Base-by-base conservation (phyloP, 768 basidiomycete species). In the Baorangia bicolor region DNA sequence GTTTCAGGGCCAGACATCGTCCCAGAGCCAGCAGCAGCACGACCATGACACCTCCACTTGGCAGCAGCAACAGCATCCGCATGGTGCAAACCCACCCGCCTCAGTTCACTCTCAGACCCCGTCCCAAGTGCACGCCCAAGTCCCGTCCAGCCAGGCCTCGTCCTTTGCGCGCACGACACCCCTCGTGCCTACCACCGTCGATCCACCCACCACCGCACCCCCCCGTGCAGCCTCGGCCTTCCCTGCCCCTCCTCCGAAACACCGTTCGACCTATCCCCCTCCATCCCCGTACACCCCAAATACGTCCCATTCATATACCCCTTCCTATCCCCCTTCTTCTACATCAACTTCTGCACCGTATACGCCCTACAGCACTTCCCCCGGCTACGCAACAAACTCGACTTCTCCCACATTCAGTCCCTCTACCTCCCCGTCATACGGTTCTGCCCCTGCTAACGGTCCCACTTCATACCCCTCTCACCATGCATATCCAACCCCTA, bases 151-250 rank as follows among this genome's bases (percentile, higher is more conserved):
- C 55, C 68, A 63, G 28, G 9, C 55, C 0, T 59, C 65, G 18
- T 60, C 63, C 8, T 70, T 61, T 52, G 49, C 69, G 1, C 66
- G 69, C 38, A 60, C 69, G 14, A 68, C 70, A 0, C 66, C 70
- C 3, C 53, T 70, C 49, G 66, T 70, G 1, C 70, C 69, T 33
- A 69, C 68, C 7, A 66, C 65, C 41, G 63, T 67, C 56, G 67
- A 68, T n/a, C 39, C 62, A 2, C 58, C 61, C 27, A 16, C 27
- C 18, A 7, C 55, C 8, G 55, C 46, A 8, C 51, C 52, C 14
- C 28, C 58, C 4, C 68, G 55, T 34, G 25, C 55, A 2, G 11
- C 40, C 27, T 49, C 59, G 16, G 49, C 58, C 6, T 67, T 63
- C 18, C 57, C 52, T n/a, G 37, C 55, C 4, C 56, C 58, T 25